Percentiles rank a stretch among this genome's conserved stretches.
Conservation (phyloP, 768 basidiomycete species). For the Lentinula sp. region DNA sequence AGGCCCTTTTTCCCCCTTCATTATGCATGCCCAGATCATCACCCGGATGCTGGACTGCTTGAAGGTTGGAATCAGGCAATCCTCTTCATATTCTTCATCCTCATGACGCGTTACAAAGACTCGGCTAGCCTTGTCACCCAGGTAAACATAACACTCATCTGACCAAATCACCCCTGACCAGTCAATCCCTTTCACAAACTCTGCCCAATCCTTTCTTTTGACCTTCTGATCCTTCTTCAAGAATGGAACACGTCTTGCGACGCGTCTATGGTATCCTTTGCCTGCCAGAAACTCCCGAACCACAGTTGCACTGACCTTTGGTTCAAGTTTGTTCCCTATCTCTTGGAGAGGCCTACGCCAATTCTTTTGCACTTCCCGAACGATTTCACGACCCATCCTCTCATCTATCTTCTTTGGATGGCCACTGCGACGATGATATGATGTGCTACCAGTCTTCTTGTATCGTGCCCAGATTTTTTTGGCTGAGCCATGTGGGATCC, state of each 20-base stretch:
- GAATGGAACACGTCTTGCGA: slow-evolving; percentile 12
- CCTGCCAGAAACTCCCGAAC: slow-evolving; percentile 6
- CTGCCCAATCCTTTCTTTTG: slow-evolving; percentile 9
- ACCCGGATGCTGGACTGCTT: slow-evolving; percentile 3
- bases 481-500: not conserved
- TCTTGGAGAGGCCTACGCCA: slow-evolving; percentile 2
- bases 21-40: slow-evolving; percentile 12
- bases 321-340: slow-evolving; percentile 9
- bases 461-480: not conserved
- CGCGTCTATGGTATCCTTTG: slow-evolving; percentile 11
- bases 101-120: slow-evolving; percentile 9
- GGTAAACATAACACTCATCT: slow-evolving; percentile 8
- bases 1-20: slow-evolving; percentile 9
- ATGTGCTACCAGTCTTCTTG: slow-evolving; percentile 2
- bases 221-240: slow-evolving; percentile 7
- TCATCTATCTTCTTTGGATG: slow-evolving; percentile 6
- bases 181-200: not conserved
- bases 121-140: slow-evolving; percentile 5
- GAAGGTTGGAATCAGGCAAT: slow-evolving; percentile 7
- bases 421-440: not conserved
- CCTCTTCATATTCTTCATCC: slow-evolving; percentile 10
- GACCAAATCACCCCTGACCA: slow-evolving; percentile 9
- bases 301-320: slow-evolving; percentile 7
- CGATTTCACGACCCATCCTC: not conserved
- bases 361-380: not conserved